Conservation (phyloP, 208 protist species). For the Zelonia costaricensis region DNA sequence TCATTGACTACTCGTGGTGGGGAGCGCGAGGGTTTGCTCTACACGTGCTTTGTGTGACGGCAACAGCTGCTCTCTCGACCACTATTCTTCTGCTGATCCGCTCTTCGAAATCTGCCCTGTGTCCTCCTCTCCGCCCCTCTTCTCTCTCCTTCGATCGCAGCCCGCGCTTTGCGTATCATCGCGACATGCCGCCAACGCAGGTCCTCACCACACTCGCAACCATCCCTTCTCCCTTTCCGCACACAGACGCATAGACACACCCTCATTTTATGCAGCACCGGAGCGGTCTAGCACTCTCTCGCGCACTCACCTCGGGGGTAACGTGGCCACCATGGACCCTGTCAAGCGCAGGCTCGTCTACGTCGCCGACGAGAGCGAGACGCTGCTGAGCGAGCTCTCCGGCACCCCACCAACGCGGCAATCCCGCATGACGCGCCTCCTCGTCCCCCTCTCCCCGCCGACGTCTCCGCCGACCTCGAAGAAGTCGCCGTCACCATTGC, state of each 20-base stretch:
- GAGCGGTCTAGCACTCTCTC: no score
- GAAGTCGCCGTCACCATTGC: conserved; percentile 7
- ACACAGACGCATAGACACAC: background rate
- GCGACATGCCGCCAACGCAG: no score
- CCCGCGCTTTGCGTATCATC: no score
- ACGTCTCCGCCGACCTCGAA: conserved; percentile 17
- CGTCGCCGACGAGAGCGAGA: conserved; percentile 67
- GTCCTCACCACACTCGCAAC: no score
- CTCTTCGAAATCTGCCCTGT: no score
- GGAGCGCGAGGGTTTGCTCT: no score
- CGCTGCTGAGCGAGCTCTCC: conserved; percentile 47
- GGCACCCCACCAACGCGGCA: conserved; percentile 47
- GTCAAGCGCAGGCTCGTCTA: conserved; percentile 72
- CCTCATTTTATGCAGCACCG: background rate
- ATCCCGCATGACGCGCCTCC: conserved; percentile 44
- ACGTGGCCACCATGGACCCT: conserved; percentile 29
- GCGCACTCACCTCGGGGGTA: background rate
- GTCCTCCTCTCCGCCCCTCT: no score
- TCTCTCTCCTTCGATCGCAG: no score
- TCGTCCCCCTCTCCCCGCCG: conserved; percentile 41
- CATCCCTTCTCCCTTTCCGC: background rate
- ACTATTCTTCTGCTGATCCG: no score
- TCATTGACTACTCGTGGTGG: no score
- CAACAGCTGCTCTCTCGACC: no score
- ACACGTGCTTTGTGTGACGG: no score